Evolutionary conservation across 345 rosid species (phyloP).

Genomic region (Citrus reticulata): DNA sequence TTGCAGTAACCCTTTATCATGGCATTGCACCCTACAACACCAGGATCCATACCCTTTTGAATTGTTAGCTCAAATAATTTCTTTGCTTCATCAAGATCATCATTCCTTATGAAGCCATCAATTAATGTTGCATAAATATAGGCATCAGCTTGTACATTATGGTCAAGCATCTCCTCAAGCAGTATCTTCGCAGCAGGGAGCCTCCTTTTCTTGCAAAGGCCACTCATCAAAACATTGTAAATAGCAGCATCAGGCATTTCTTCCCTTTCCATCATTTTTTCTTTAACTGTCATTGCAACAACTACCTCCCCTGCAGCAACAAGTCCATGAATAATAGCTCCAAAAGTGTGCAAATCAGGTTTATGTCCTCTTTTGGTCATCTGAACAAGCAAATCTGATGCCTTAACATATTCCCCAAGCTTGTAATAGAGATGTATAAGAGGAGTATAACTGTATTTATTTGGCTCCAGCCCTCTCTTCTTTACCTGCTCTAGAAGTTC

Average conservation of each 20-base stretch:
- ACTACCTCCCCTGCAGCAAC: slow-evolving; percentile 59
- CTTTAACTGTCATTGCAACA: slow-evolving; percentile 50
- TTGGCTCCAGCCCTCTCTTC: slow-evolving; percentile 46
- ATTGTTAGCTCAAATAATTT: slow-evolving; percentile 47
- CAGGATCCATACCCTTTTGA: slow-evolving; percentile 54
- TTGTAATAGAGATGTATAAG: slow-evolving; percentile 51
- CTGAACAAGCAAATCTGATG: slow-evolving; percentile 54
- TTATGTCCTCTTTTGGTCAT: slow-evolving; percentile 68
- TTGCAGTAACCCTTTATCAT: slow-evolving; percentile 91
- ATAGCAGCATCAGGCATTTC: slow-evolving; percentile 69
- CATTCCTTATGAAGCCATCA: slow-evolving; percentile 70
- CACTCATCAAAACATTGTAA: slow-evolving; percentile 82
- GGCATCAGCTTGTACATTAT: slow-evolving; percentile 57
- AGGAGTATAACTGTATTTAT: slow-evolving; percentile 56
- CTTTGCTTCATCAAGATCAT: slow-evolving; percentile 58
- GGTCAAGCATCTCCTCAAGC: slow-evolving; percentile 72
- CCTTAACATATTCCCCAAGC: slow-evolving; percentile 42
- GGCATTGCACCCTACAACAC: slow-evolving; percentile 64
- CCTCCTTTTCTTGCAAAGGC: slow-evolving; percentile 71
- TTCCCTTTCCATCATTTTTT: slow-evolving; percentile 59
- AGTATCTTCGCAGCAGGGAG: slow-evolving; percentile 60
- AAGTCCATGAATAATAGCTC: slow-evolving; percentile 74
- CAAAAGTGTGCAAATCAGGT: slow-evolving; percentile 74
- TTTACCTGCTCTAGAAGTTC: slow-evolving; percentile 55
- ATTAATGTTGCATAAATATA: slow-evolving; percentile 66